Conservation (phyloP, 2,329 filamentous ascomycete species). For the Fusarium longipes region DNA sequence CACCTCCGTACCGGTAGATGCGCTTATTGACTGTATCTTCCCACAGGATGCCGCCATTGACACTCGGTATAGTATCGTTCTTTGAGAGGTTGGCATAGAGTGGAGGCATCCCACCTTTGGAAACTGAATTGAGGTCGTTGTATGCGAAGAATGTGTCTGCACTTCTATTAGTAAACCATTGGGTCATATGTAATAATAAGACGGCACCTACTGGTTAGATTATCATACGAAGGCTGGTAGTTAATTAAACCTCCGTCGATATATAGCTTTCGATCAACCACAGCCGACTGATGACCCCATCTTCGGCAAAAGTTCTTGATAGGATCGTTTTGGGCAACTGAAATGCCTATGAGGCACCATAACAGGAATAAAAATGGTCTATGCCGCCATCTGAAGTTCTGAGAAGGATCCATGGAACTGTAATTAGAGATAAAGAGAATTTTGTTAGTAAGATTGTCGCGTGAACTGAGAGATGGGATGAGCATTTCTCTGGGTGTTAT, state of each 20-base stretch:
- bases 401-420: too few species aligned
- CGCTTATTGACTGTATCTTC: conserved; percentile 10
- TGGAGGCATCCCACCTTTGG: not conserved
- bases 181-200: too few species aligned
- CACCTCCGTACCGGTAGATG: conserved; percentile 1
- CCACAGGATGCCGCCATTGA: conserved; percentile 5
- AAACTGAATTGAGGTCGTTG: not conserved
- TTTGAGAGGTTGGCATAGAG: not conserved
- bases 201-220: not conserved
- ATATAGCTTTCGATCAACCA: conserved; percentile 3
- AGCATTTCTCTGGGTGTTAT: too few species aligned
- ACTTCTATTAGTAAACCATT: too few species aligned
- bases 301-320: conserved; percentile 6
- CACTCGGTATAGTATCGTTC: conserved; percentile 2
- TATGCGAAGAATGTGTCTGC: not conserved
- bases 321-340: not conserved
- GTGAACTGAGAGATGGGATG: too few species aligned
- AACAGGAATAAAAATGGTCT: too few species aligned
- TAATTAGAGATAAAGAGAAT: too few species aligned
- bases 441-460: too few species aligned
- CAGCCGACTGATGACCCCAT: conserved; percentile 8
- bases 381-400: too few species aligned
- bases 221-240: not conserved
- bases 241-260: conserved; percentile 10
- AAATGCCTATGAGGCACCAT: not conserved